Base-by-base conservation (phyloP, 129 eudicot genomes). In the Smallanthus sonchifolius region DNA sequence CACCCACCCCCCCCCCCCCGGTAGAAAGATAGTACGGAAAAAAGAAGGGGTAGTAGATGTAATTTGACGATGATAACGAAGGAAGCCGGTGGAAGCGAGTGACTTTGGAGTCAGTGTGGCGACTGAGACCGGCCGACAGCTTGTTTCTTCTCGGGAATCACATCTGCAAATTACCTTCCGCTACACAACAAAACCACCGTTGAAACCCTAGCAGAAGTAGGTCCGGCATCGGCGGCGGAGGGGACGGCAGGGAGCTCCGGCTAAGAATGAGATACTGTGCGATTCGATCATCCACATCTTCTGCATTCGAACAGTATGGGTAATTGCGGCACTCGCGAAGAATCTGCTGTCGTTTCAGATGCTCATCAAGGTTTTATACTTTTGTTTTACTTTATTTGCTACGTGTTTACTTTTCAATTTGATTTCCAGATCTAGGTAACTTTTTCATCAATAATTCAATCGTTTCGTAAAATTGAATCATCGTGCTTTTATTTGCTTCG, bases 251-350 rank as follows among this genome's bases (percentile, higher is more conserved):
- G 71, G 65, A 42, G 68, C 40, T 76, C 28, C 76, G 71, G 69
- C 74, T 73, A 78, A 87, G 78, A 73, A 87, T 84, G 88, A 81
- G 83, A 82, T 77, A 56, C 78, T 74, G 80, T 80, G 15, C 60
- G 69, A 73, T 60, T 45, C 64, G 69, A 66, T 66, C 75, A 24
- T 20, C 57, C 66, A 60, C 38, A 42, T 44, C 64, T 34, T 44
- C 55, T 62, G 32, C 35, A 56, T 49, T 57, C 55, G 57, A 54
- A 74, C 69, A 75, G 14, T 69, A 92, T 92, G 98, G 98, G 98
- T 74, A 92, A 89, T 60, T 92, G 98, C 74, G 98, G 98, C 36
- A 92, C 96, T 79, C 88, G 95, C 51, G 98, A 92, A 84, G 98
- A 92, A 84, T 86, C 98, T 45, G 90, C 98, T 6, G 95, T 92